Percentiles rank a stretch among this genome's conserved stretches.
Evolutionary conservation across 2,329 filamentous ascomycete species (phyloP).

Genomic region (Neospermospora avenae): DNA sequence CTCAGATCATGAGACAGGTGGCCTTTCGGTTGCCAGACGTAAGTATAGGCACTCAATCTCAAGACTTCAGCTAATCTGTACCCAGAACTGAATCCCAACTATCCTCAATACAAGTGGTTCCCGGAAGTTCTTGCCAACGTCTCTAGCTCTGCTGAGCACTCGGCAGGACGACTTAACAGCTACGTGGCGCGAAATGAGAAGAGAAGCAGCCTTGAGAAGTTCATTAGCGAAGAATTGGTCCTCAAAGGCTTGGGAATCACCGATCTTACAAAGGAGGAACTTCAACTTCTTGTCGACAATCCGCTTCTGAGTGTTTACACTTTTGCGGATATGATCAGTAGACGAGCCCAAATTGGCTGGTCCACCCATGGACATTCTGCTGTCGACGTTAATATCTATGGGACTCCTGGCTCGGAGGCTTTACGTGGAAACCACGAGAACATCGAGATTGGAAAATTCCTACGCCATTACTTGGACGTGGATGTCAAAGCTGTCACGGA

Average conservation of each 20-base stretch:
- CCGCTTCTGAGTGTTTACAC: slow-evolving; percentile 52
- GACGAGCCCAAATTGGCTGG: slow-evolving; percentile 89
- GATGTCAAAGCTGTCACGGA: slow-evolving; percentile 75
- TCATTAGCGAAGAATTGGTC: slow-evolving; percentile 67
- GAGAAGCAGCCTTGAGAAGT: slow-evolving; percentile 47
- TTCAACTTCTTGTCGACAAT: slow-evolving; percentile 59
- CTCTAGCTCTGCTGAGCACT: slow-evolving; percentile 69
- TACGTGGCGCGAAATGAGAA: slow-evolving; percentile 45
- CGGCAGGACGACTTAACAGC: slow-evolving; percentile 58
- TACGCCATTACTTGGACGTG: slow-evolving; percentile 74
- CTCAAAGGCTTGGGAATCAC: slow-evolving; percentile 70
- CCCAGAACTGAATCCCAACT: slow-evolving; percentile 55
- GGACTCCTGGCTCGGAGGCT: slow-evolving; percentile 63
- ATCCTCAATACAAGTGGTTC: slow-evolving; percentile 75
- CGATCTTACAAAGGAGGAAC: slow-evolving; percentile 69
- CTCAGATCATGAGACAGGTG: slow-evolving; percentile 95
- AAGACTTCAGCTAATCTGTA: not conserved
- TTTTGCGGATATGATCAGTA: slow-evolving; percentile 83
- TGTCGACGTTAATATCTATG: slow-evolving; percentile 96
- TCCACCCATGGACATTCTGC: slow-evolving; percentile 89
- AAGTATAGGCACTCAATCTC: slow-evolving; percentile 34
- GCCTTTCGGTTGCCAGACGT: slow-evolving; percentile 77
- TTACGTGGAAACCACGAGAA: slow-evolving; percentile 91
- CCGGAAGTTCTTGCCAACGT: slow-evolving; percentile 78
- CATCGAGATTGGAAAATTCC: slow-evolving; percentile 82